Evolutionary conservation across 352 stramenopile genomes (phyloP).

Genomic region (Phytopythium delawarense): DNA sequence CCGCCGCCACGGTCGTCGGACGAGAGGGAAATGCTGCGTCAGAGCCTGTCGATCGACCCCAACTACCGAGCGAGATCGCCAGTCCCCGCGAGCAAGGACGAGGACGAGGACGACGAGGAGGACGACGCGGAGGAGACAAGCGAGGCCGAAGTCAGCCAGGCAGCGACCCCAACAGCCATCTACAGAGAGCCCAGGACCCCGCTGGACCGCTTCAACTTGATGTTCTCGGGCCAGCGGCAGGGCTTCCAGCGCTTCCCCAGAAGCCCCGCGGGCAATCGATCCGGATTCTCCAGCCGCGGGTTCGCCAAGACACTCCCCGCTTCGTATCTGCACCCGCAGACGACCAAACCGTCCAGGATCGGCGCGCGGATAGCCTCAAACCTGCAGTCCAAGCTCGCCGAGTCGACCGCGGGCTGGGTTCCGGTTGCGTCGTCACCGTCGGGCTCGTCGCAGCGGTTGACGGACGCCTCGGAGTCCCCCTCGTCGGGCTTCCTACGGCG

Average conservation of each 20-base stretch:
- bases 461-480: neutral
- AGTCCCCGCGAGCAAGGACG: neutral
- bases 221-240: constrained; percentile 30
- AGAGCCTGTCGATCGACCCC: constrained; percentile 2
- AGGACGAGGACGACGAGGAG: neutral
- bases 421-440: neutral
- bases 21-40: neutral
- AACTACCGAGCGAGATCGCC: neutral
- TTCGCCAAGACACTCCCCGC: constrained; percentile 4
- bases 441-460: neutral
- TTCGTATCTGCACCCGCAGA: neutral
- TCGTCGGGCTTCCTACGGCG: neutral
- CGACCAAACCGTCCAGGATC: neutral
- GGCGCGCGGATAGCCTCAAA: neutral
- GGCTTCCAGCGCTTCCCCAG: constrained; percentile 26
- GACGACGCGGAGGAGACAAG: neutral
- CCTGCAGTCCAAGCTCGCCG: constrained; percentile 1
- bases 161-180: neutral
- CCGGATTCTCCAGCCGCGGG: neutral
- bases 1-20: too few relatives aligned
- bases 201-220: constrained; percentile 28
- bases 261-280: constrained; percentile 7
- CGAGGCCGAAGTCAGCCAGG: neutral
- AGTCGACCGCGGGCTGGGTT: neutral
- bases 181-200: constrained; percentile 12